Evolutionary conservation across 768 basidiomycete species (phyloP).

Genomic region (Leccinum olivaceopallidum): DNA sequence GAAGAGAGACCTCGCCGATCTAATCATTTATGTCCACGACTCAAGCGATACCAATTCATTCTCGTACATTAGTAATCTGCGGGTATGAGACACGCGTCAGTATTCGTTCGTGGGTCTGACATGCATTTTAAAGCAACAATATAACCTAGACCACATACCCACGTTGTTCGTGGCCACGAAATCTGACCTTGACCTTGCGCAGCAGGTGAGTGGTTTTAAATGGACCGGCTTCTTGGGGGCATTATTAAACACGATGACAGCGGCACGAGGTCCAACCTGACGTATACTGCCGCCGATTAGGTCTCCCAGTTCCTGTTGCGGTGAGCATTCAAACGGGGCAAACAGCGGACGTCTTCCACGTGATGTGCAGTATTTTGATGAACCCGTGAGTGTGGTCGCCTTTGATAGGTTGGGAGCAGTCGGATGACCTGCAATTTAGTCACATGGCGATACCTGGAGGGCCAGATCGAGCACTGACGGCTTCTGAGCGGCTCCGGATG

Average conservation of each 20-base stretch:
- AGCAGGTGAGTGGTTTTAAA: slow-evolving; percentile 60
- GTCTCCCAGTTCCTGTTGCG: slow-evolving; percentile 91
- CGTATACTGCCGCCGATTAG: slow-evolving; percentile 88
- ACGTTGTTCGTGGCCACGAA: slow-evolving; percentile 99
- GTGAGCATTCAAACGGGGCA: slow-evolving; percentile 89
- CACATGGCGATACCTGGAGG: slow-evolving; percentile 77
- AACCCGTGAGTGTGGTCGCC: slow-evolving; percentile 71
- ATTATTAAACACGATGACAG: slow-evolving; percentile 30
- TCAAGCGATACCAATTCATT: slow-evolving; percentile 99
- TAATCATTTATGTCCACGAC: slow-evolving; percentile 95
- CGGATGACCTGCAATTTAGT: slow-evolving; percentile 36
- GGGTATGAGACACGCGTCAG: slow-evolving; percentile 51
- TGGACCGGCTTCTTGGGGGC: not conserved
- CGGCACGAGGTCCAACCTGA: slow-evolving; percentile 98
- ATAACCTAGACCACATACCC: slow-evolving; percentile 91
- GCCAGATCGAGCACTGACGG: slow-evolving; percentile 73
- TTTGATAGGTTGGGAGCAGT: slow-evolving; percentile 3
- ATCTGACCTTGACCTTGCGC: slow-evolving; percentile 93
- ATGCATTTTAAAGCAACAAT: slow-evolving; percentile 77
- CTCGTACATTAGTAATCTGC: slow-evolving; percentile 94
- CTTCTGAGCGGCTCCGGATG: slow-evolving; percentile 65
- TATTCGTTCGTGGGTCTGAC: slow-evolving; percentile 14
- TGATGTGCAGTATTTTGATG: slow-evolving; percentile 81
- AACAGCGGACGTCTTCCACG: slow-evolving; percentile 85
- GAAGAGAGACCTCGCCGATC: slow-evolving; percentile 91